Evolutionary conservation across 108 stramenopile genomes (phyloP).

Genomic region (Pseudonitzschia delicatissima): DNA sequence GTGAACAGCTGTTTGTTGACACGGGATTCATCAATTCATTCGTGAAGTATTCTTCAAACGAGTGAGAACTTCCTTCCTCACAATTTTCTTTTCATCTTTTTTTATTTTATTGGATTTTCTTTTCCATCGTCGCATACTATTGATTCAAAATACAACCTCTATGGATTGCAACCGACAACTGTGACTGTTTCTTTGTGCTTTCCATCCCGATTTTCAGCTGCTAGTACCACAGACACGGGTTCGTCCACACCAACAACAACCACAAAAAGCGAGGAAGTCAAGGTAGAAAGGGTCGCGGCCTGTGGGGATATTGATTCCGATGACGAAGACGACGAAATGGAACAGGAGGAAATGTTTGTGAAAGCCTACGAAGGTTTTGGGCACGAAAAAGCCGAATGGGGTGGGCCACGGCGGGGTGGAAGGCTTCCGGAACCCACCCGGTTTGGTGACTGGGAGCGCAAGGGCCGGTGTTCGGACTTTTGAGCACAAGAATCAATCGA

Average conservation of each 20-base stretch:
- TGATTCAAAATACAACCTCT: too few species aligned
- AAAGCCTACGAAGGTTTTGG: constrained; percentile 57
- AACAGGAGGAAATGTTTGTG: constrained; percentile 85
- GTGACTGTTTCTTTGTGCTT: too few species aligned
- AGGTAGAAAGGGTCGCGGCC: constrained; percentile 20
- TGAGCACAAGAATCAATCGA: constrained; percentile 19
- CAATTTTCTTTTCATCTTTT: too few species aligned
- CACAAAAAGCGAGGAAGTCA: background rate
- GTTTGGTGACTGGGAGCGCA: constrained; percentile 98
- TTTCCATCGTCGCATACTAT: too few species aligned
- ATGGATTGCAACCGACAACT: too few species aligned
- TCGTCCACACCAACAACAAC: background rate
- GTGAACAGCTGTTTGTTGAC: too few species aligned
- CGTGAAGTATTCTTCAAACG: too few species aligned
- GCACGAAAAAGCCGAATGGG: constrained; percentile 82
- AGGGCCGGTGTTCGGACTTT: constrained; percentile 95
- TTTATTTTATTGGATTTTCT: too few species aligned
- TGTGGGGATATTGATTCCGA: constrained; percentile 32
- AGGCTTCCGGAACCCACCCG: constrained; percentile 91
- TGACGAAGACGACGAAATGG: constrained; percentile 82
- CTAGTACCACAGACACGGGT: background rate
- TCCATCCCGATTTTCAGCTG: too few species aligned
- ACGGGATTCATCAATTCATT: too few species aligned
- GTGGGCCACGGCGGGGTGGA: constrained; percentile 94
- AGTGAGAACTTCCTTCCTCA: too few species aligned